Evolutionary conservation across 2,329 filamentous ascomycete species (phyloP).

Genomic region (Leptographium flavum): DNA sequence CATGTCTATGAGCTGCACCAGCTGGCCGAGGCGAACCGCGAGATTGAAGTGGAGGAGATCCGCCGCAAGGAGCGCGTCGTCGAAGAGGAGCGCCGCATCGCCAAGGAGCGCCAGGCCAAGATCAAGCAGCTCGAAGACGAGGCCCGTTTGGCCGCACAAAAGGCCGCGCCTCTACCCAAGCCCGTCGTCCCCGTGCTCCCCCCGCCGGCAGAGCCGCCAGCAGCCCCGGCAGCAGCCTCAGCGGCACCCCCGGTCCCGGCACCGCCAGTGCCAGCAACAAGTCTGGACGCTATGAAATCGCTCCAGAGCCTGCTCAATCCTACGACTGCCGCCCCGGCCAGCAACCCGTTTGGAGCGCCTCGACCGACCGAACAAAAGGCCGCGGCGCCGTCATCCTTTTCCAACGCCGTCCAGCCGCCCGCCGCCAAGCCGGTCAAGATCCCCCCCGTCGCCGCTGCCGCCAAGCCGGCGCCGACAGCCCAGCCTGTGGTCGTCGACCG

Average conservation of each 20-base stretch:
- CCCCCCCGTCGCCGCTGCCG: too few species aligned
- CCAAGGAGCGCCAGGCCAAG: constrained; percentile 11
- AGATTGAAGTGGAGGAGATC: constrained; percentile 14
- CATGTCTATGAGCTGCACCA: constrained; percentile 13
- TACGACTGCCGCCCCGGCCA: too few species aligned
- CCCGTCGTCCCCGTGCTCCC: constrained; percentile 1
- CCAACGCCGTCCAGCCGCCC: not conserved
- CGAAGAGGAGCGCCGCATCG: constrained; percentile 14
- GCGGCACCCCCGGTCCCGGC: not conserved
- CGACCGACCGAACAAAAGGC: not conserved
- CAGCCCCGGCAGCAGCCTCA: constrained; percentile 4
- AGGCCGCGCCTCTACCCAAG: constrained; percentile 16
- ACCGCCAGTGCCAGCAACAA: too few species aligned
- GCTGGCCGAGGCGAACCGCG: constrained; percentile 13
- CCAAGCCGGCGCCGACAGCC: not conserved
- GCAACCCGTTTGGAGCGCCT: not conserved
- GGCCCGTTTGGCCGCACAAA: constrained; percentile 19
- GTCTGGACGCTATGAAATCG: too few species aligned
- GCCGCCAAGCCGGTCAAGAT: too few species aligned
- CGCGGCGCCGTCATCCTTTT: not conserved
- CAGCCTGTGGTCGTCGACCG: constrained; percentile 19
- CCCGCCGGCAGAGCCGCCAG: constrained; percentile 6
- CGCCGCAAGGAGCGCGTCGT: constrained; percentile 12
- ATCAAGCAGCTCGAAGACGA: constrained; percentile 16
- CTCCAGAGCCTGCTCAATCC: too few species aligned